Base-by-base conservation (phyloP, 805 yeast species). In the Schizosaccharomyces octosporus region DNA sequence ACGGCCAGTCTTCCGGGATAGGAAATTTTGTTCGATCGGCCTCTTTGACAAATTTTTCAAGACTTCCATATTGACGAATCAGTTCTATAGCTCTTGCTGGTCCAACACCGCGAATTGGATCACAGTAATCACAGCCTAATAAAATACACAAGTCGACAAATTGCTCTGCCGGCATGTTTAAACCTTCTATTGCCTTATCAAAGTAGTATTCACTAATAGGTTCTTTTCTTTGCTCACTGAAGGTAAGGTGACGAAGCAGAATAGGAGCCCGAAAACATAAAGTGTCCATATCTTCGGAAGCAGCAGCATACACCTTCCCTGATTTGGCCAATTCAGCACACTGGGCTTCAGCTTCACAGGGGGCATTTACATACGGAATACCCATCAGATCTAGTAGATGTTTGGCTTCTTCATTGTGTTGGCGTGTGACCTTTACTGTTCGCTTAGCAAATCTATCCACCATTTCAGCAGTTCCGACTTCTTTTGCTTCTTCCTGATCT, bases 221-320 rank as follows among this genome's bases (percentile, higher is more conserved):
- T 71, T 86, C 80, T 71, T 93, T 93, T 67, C 95, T 79, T 36
- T 95, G 90, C 69, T 93, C 98, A 1, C 97, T 82, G 66, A 89
- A 93, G 0, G 97, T 93, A 71, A 93, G 77, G 70, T 93, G 95
- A 65, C 98, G 79, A 64, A 93, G 75, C 61, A 93, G 73, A 63
- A 74, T 81, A 5, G 95, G 93, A 1, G 97, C 86, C 62, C 81
- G 83, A 69, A 90, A 93, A 68, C 97, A 93, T 62, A 93, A 71
- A 0, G 98, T 93, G 72, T 93, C 98, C 98, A 93, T 93, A 80
- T 93, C 98, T 71, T 93, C 98, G 5, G 95, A 85, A 0, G 97
- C 98, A 2, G 97, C 95, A 7, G 95, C 98, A 69, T 83, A 93
- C 0, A 90, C 66, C 69, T 87, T 88, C 1, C 95, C 97, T 13